phyloP scores from a whole-genome alignment of 2,329 filamentous ascomycete genomes.

The Pseudogymnoascus sp. region DNA sequence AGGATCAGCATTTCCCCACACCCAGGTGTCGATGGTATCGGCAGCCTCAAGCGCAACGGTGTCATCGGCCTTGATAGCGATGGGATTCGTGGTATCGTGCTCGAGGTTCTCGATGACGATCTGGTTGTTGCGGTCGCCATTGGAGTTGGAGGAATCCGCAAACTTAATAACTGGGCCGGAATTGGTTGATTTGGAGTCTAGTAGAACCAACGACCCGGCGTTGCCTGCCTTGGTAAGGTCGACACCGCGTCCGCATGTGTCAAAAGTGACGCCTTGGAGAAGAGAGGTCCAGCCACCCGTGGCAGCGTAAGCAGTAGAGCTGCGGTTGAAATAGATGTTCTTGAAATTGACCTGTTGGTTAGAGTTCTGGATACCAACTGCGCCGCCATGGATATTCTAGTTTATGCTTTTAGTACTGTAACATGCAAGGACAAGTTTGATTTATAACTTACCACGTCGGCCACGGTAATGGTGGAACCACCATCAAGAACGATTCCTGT shows the following conservation, averaged over 20 bases:
- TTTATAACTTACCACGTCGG: not conserved
- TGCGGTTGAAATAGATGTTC: not conserved
- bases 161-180: constrained; percentile 4
- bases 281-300: not conserved
- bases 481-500: constrained; percentile 27
- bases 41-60: constrained; percentile 18
- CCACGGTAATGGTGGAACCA: constrained; percentile 21
- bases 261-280: constrained; percentile 18
- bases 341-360: constrained; percentile 52
- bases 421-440: not conserved
- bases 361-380: constrained; percentile 26
- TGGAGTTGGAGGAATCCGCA: not conserved
- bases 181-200: not conserved
- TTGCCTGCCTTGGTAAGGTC: constrained; percentile 7
- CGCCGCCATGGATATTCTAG: constrained; percentile 43
- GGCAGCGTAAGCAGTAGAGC: not conserved
- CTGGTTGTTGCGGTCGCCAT: not conserved
- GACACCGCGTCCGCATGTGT: constrained; percentile 22
- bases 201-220: not conserved
- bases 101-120: constrained; percentile 1
- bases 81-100: not conserved
- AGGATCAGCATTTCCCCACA: not conserved
- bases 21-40: constrained; percentile 12
- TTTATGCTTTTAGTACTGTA: not conserved
- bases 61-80: constrained; percentile 12